Base-by-base conservation (phyloP, 805 yeast genomes). In the Monosporozyma servazzii region DNA sequence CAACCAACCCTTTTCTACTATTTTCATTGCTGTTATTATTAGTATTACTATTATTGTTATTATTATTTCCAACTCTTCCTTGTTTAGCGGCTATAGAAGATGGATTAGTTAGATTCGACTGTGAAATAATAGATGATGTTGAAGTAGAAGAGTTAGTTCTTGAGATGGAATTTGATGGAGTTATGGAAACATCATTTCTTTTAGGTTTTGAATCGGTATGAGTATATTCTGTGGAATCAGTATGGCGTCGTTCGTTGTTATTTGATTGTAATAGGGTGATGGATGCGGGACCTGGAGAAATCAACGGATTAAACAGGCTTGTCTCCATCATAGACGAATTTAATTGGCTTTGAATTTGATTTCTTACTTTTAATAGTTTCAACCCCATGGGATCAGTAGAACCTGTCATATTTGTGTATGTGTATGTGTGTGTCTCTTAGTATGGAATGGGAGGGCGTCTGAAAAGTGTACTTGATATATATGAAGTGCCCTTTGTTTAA, bases 281-380 rank as follows among this genome's bases (percentile, higher is more conserved):
- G 23, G 71, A 72, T 0, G 78, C 78, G 3, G 79, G 77, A 1
- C 80, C 78, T 1, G 80, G 79, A 0, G 74, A 69, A 6, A 69
- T 60, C 15, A 67, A 50, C 3, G 66, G 62, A 40, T 54, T 61
- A 30, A 57, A 53, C 11, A 57, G 29, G 48, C 47, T 48, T 17
- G 39, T 54, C 25, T 51, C 54, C 20, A 48, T 45, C 29, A 37
- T 39, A 7, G 45, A 37, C 39, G 52, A 51, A 25, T 41, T 49
- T 17, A 51, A 48, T 25, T 49, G 50, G 31, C 45, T 47, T 42
- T 52, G 55, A 20, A 54, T 52, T 27, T 54, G 57, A 18, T 52
- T 47, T 49, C 57, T 48, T 8, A 54, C 50, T 47, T 51, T 47
- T 46, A 54, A 36, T 13, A 54, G 41, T 45, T 51, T 51, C 17